A percentile compares a stretch with the other conserved stretches of the same genome.
phyloP scores from a whole-genome alignment of 306 rosid species.

The Luffa aegyptiaca region DNA sequence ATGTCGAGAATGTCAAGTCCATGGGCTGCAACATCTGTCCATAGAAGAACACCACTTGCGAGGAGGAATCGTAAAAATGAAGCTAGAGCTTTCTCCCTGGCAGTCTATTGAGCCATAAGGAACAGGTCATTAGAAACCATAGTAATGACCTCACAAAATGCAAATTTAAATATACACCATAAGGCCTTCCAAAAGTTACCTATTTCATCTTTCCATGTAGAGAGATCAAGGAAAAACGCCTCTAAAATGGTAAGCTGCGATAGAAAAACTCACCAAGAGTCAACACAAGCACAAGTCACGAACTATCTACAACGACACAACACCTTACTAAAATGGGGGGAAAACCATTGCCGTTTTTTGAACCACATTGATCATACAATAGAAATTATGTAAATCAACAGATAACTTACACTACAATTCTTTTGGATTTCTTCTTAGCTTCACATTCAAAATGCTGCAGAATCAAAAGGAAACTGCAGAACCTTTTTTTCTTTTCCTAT shows the following conservation, averaged over 20 bases:
- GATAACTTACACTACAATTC: constrained; percentile 48
- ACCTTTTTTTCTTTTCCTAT: no score
- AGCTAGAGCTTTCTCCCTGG: constrained; percentile 73
- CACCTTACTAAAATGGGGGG: not conserved
- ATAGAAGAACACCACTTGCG: constrained; percentile 65
- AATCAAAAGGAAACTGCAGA: not conserved
- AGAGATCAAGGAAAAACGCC: constrained; percentile 50
- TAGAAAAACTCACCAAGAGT: constrained; percentile 81
- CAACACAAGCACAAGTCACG: constrained; percentile 94
- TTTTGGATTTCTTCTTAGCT: constrained; percentile 43
- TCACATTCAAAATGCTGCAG: constrained; percentile 78
- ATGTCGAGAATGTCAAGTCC: constrained; percentile 92
- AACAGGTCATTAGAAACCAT: not conserved
- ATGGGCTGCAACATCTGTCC: constrained; percentile 92
- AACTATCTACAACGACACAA: constrained; percentile 45
- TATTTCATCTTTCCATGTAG: constrained; percentile 88
- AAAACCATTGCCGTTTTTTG: not conserved
- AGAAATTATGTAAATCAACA: not conserved
- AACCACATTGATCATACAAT: not conserved
- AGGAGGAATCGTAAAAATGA: constrained; percentile 49
- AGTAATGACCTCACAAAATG: constrained; percentile 7
- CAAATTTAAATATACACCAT: constrained; percentile 3
- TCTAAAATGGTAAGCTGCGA: constrained; percentile 50
- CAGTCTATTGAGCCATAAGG: constrained; percentile 24
- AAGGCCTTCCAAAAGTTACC: constrained; percentile 25